Percentiles rank a stretch among this genome's conserved stretches.
Conservation (phyloP, 345 rosid genomes). For the Barbarea vulgaris region DNA sequence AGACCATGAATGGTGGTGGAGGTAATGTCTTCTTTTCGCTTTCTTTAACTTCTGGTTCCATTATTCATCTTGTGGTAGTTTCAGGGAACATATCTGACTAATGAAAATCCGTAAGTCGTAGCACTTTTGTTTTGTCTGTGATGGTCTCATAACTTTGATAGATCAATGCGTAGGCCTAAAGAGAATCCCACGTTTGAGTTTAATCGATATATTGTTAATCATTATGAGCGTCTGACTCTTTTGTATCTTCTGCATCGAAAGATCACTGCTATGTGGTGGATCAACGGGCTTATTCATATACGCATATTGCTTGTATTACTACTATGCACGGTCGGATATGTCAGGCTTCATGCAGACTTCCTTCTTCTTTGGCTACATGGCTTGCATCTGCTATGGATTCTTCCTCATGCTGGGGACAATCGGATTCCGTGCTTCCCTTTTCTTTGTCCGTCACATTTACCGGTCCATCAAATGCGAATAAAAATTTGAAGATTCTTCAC, state of each 20-base stretch:
- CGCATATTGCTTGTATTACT: conserved; percentile 53
- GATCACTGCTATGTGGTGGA: conserved; percentile 57
- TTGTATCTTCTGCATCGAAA: conserved; percentile 14
- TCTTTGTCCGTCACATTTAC: conserved; percentile 56
- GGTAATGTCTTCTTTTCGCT: conserved; percentile 35
- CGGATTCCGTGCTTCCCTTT: conserved; percentile 50
- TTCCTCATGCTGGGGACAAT: conserved; percentile 53
- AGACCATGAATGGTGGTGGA: conserved; percentile 74
- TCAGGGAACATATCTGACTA: background rate
- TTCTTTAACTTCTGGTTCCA: background rate
- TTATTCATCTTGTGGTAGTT: background rate
- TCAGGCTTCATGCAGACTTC: conserved; percentile 59
- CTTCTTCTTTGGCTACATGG: conserved; percentile 61
- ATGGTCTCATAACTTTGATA: background rate
- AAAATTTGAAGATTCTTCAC: background rate
- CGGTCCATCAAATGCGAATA: conserved; percentile 51
- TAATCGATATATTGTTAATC: background rate
- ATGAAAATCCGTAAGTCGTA: background rate
- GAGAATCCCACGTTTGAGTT: background rate
- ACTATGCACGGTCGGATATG: conserved; percentile 49
- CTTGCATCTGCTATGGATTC: conserved; percentile 54
- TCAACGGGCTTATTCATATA: conserved; percentile 52
- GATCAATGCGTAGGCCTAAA: background rate
- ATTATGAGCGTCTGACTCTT: conserved; percentile 5
- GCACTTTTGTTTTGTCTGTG: background rate